Evolutionary conservation across 495 filamentous ascomycete species (phyloP).

Genomic region (Talaromyces liani): DNA sequence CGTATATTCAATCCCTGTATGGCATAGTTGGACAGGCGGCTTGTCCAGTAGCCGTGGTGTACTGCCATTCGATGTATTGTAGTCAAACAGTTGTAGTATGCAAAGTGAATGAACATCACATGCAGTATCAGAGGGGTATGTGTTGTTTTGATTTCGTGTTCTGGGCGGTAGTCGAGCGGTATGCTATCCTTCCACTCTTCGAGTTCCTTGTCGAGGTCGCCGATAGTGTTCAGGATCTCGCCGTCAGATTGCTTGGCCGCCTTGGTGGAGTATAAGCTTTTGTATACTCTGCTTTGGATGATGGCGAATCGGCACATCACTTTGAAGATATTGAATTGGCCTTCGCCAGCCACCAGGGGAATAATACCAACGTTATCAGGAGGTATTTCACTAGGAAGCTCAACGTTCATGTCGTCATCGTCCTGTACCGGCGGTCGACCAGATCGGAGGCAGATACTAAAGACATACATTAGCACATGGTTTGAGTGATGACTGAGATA

Average conservation of each 20-base stretch:
- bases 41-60: constrained; percentile 98
- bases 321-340: constrained; percentile 89
- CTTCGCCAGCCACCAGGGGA: constrained; percentile 79
- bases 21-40: constrained; percentile 86
- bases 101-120: constrained; percentile 86
- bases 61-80: constrained; percentile 98
- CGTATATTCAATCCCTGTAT: constrained; percentile 86
- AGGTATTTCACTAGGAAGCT: constrained; percentile 86
- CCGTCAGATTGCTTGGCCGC: constrained; percentile 89
- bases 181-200: constrained; percentile 97
- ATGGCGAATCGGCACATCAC: constrained; percentile 84
- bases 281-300: constrained; percentile 93
- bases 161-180: constrained; percentile 87
- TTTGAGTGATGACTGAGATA: background rate
- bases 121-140: constrained; percentile 89
- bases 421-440: constrained; percentile 92
- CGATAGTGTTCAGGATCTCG: constrained; percentile 90
- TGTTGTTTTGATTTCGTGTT: constrained; percentile 85
- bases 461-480: constrained; percentile 14
- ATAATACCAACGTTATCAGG: constrained; percentile 90
- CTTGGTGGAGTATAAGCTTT: constrained; percentile 85
- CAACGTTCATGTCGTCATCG: constrained; percentile 97
- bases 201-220: constrained; percentile 85
- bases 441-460: constrained; percentile 76
- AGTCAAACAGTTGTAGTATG: constrained; percentile 95